Conservation (phyloP, 2,329 filamentous ascomycete genomes). For the Camptophora hylomeconis region DNA sequence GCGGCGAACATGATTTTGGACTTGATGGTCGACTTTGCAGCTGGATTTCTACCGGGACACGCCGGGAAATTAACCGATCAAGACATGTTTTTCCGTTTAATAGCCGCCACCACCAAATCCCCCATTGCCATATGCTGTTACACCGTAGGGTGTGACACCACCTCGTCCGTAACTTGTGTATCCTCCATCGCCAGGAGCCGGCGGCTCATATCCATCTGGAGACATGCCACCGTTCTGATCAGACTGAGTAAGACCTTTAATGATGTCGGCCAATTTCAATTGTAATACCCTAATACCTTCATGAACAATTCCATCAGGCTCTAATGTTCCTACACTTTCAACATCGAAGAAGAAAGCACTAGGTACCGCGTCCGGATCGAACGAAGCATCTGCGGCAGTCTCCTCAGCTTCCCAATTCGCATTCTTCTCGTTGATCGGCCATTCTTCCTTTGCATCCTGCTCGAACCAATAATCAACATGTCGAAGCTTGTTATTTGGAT, state of each 20-base stretch:
- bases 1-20: no score
- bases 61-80: not conserved
- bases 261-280: constrained; percentile 72
- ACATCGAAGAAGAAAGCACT: constrained; percentile 85
- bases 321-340: constrained; percentile 74
- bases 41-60: no score
- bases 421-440: constrained; percentile 45
- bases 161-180: constrained; percentile 53
- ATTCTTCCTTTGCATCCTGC: constrained; percentile 67
- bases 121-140: constrained; percentile 47
- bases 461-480: constrained; percentile 96
- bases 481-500: constrained; percentile 88
- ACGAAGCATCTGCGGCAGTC: constrained; percentile 72
- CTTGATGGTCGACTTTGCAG: no score
- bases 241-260: constrained; percentile 43
- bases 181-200: constrained; percentile 28
- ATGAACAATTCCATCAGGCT: constrained; percentile 79
- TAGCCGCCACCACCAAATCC: constrained; percentile 20
- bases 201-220: constrained; percentile 35
- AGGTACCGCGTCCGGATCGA: constrained; percentile 81
- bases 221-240: constrained; percentile 35
- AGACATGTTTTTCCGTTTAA: constrained; percentile 4
- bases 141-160: constrained; percentile 44
- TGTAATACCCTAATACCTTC: constrained; percentile 81
- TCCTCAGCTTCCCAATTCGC: constrained; percentile 65